Percentiles rank a stretch among this genome's conserved stretches.
phyloP scores from a whole-genome alignment of 352 stramenopile genomes.

The Phytophthora chlamydospora region DNA sequence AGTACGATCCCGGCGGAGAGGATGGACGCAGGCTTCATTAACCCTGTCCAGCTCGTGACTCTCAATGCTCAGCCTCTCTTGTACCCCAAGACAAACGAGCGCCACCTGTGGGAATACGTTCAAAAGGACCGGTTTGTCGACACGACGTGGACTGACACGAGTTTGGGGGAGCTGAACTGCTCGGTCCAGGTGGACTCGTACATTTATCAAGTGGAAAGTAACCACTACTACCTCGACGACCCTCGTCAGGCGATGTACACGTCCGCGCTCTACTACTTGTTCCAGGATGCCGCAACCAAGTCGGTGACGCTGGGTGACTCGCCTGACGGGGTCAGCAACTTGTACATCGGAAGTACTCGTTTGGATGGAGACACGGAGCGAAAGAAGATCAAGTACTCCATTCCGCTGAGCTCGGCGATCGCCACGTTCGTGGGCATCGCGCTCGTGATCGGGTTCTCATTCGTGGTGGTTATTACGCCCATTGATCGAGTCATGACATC shows the following conservation, averaged over 20 bases:
- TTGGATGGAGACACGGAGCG: slow-evolving; percentile 45
- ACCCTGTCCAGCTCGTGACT: slow-evolving; percentile 32
- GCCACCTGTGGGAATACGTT: slow-evolving; percentile 32
- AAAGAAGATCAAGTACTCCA: slow-evolving; percentile 58
- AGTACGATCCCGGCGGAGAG: slow-evolving; percentile 25
- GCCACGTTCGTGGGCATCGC: slow-evolving; percentile 50
- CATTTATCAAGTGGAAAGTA: slow-evolving; percentile 45
- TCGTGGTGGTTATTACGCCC: slow-evolving; percentile 36
- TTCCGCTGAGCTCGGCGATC: slow-evolving; percentile 43
- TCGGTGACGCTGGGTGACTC: slow-evolving; percentile 12
- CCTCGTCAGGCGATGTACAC: slow-evolving; percentile 56
- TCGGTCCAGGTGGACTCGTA: slow-evolving; percentile 57
- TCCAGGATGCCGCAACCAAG: slow-evolving; percentile 49
- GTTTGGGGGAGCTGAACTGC: slow-evolving; percentile 36
- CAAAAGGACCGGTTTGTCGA: slow-evolving; percentile 24
- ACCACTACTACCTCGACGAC: slow-evolving; percentile 52
- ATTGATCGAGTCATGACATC: slow-evolving; percentile 41
- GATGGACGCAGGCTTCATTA: slow-evolving; percentile 26
- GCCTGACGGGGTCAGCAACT: slow-evolving; percentile 11
- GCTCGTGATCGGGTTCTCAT: slow-evolving; percentile 35
- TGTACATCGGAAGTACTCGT: slow-evolving; percentile 29
- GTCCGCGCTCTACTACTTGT: slow-evolving; percentile 57
- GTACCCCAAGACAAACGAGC: slow-evolving; percentile 21
- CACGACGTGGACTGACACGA: slow-evolving; percentile 6
- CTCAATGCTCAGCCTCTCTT: slow-evolving; percentile 28